phyloP scores from a whole-genome alignment of 2,329 filamentous ascomycete genomes.

The Fusarium concolor region DNA sequence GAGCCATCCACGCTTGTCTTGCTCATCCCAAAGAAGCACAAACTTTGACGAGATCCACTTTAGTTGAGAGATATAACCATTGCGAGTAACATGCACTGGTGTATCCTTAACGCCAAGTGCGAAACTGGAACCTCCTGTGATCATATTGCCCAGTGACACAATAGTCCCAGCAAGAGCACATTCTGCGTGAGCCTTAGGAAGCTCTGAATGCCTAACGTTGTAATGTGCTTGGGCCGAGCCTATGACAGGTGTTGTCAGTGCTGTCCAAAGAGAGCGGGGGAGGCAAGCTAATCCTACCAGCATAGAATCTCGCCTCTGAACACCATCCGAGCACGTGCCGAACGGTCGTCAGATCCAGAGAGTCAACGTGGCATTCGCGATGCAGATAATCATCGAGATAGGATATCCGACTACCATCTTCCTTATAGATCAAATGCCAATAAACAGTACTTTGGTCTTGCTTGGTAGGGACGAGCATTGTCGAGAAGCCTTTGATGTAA shows the following conservation, averaged over 20 bases:
- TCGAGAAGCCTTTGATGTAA: background rate
- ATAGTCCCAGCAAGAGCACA: too few relatives aligned
- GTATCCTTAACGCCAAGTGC: too few relatives aligned
- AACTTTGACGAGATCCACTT: background rate
- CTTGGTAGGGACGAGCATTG: background rate
- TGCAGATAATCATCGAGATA: background rate
- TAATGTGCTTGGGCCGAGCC: too few relatives aligned
- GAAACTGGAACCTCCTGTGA: too few relatives aligned
- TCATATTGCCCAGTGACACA: too few relatives aligned
- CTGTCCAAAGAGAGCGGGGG: too few relatives aligned
- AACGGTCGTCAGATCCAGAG: background rate
- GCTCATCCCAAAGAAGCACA: background rate
- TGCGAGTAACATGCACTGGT: too few relatives aligned
- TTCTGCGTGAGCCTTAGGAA: too few relatives aligned
- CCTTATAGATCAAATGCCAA: background rate
- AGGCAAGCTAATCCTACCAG: too few relatives aligned
- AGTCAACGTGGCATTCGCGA: rapidly evolving
- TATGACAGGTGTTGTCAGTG: too few relatives aligned
- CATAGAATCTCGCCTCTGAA: background rate
- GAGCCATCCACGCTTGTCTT: background rate
- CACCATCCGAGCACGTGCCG: constrained; percentile 8
- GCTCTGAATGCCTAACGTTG: too few relatives aligned
- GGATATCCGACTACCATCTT: background rate
- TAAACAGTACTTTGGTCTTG: rapidly evolving
- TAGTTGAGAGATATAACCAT: too few relatives aligned